A percentile compares a stretch with the other conserved stretches of the same genome.
Conservation (phyloP, 2,329 filamentous ascomycete species). For the Xylaria polymorpha region DNA sequence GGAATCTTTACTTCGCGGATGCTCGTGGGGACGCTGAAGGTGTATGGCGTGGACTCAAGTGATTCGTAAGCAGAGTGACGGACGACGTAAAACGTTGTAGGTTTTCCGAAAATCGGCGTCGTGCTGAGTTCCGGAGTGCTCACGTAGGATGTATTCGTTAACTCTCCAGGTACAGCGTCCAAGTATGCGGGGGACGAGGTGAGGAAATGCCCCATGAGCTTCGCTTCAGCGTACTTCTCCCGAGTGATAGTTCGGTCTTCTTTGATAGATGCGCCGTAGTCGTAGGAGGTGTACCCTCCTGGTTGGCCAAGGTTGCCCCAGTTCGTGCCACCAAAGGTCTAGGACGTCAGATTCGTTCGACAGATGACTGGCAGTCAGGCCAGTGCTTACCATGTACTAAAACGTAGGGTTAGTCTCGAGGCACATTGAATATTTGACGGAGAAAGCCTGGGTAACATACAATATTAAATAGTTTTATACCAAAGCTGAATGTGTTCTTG, state of each 20-base stretch:
- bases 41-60: constrained; percentile 42
- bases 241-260: constrained; percentile 76
- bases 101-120: constrained; percentile 40
- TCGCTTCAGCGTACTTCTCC: constrained; percentile 84
- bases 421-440: not conserved
- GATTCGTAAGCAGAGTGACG: constrained; percentile 42
- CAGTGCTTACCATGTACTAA: constrained; percentile 61
- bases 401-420: constrained; percentile 49
- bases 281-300: constrained; percentile 70
- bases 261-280: constrained; percentile 69
- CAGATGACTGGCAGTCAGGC: not conserved
- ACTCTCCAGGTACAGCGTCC: constrained; percentile 62
- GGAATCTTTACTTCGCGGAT: constrained; percentile 43
- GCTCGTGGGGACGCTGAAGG: constrained; percentile 44
- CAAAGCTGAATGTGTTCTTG: constrained; percentile 69
- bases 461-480: constrained; percentile 74
- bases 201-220: constrained; percentile 79
- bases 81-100: constrained; percentile 43
- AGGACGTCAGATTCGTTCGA: constrained; percentile 1
- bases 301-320: constrained; percentile 83
- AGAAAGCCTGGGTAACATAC: constrained; percentile 7
- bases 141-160: constrained; percentile 58
- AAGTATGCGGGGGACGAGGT: constrained; percentile 78
- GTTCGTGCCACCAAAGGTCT: constrained; percentile 81
- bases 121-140: constrained; percentile 57